Percentiles rank a stretch among this genome's conserved stretches.
These are phyloP conservation scores for Fonsecaea nubica DNA, from an alignment of 2,329 filamentous ascomycete genomes.

Conservation along the genomic window DNA sequence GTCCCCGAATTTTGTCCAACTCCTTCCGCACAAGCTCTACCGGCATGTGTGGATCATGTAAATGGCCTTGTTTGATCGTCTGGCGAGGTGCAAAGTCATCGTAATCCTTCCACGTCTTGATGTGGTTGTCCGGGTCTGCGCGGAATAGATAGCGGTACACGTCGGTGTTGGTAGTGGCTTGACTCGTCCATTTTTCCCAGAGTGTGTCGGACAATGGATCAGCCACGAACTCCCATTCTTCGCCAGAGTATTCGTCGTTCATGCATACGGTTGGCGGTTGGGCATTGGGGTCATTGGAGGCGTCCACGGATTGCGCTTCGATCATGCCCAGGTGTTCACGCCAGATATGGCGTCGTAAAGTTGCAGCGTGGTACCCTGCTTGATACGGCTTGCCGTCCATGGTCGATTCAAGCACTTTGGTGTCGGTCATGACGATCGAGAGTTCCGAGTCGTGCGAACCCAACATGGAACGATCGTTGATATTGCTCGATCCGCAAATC, in stretches of 20 bases:
- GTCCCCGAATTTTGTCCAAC: slow-evolving; percentile 80
- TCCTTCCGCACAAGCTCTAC: slow-evolving; percentile 75
- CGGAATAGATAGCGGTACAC: slow-evolving; percentile 84
- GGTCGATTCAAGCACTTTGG: slow-evolving; percentile 68
- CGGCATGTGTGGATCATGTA: slow-evolving; percentile 80
- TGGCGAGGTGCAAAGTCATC: slow-evolving; percentile 73
- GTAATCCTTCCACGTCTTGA: slow-evolving; percentile 90
- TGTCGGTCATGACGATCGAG: slow-evolving; percentile 85
- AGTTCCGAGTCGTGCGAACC: slow-evolving; percentile 87
- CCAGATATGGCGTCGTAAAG: slow-evolving; percentile 83
- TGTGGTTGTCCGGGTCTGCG: slow-evolving; percentile 83
- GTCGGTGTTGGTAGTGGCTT: slow-evolving; percentile 78
- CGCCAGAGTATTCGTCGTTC: slow-evolving; percentile 76
- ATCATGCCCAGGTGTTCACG: slow-evolving; percentile 89
- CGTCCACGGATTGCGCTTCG: slow-evolving; percentile 72
- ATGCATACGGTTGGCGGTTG: slow-evolving; percentile 72
- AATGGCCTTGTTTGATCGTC: slow-evolving; percentile 79
- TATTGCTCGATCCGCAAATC: slow-evolving; percentile 78
- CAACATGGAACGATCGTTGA: slow-evolving; percentile 77
- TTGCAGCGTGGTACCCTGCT: slow-evolving; percentile 77
- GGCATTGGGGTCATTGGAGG: slow-evolving; percentile 74
- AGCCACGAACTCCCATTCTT: slow-evolving; percentile 70
- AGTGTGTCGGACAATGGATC: slow-evolving; percentile 77
- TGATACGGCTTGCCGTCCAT: slow-evolving; percentile 77
- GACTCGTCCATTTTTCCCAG: slow-evolving; percentile 72